Evolutionary conservation across 768 basidiomycete genomes (phyloP).

Genomic region (Crassisporium funariophilum): DNA sequence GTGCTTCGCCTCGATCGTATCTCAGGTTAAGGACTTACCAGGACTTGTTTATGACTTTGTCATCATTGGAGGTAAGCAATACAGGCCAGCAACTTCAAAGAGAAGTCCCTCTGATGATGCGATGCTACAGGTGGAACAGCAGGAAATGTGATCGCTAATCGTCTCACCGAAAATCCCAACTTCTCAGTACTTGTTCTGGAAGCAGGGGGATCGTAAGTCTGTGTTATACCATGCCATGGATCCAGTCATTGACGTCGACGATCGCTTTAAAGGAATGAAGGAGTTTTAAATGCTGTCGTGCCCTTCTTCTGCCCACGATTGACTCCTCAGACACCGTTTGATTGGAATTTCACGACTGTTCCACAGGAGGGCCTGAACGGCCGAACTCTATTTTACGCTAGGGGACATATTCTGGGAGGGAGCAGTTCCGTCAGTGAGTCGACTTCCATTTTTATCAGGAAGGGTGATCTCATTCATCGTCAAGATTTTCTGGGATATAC

Average conservation of each 20-base stretch:
- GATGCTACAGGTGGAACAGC: constrained; percentile 45
- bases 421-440: constrained; percentile 30
- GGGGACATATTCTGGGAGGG: constrained; percentile 30
- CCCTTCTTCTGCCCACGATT: constrained; percentile 16
- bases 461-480: neutral
- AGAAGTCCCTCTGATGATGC: constrained; percentile 1
- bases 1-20: too few relatives aligned
- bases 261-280: constrained; percentile 10
- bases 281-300: constrained; percentile 11
- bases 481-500: constrained; percentile 30
- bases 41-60: constrained; percentile 38
- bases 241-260: neutral
- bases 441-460: constrained; percentile 4
- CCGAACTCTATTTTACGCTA: constrained; percentile 22
- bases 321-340: constrained; percentile 17
- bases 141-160: constrained; percentile 55
- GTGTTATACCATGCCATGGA: too few relatives aligned
- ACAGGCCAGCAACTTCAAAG: neutral
- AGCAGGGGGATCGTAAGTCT: constrained; percentile 51
- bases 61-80: constrained; percentile 29
- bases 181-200: constrained; percentile 54
- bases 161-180: constrained; percentile 51
- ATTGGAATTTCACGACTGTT: constrained; percentile 32
- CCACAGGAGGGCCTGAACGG: constrained; percentile 25
- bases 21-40: too few relatives aligned